These are phyloP conservation scores for Cryptococcus floricola DNA, from an alignment of 1,284 basidiomycete species.

Conservation along the genomic window DNA sequence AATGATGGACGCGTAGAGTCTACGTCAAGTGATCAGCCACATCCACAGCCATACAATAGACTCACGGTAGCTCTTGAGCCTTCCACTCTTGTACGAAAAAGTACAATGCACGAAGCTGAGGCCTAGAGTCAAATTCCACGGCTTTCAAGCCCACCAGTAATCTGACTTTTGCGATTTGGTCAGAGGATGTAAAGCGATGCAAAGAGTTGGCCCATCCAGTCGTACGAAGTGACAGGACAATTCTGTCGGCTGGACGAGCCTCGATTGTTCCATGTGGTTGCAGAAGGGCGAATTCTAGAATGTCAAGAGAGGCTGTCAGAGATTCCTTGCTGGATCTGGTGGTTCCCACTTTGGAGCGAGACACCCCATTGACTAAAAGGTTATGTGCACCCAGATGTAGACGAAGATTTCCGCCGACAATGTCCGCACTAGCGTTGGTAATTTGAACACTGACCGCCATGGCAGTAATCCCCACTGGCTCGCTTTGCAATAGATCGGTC, in stretches of 20 bases:
- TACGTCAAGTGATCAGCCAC: constrained; percentile 6
- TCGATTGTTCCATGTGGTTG: background rate
- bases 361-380: constrained; percentile 2
- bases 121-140: constrained; percentile 36
- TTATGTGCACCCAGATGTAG: constrained; percentile 8
- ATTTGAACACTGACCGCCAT: constrained; percentile 21
- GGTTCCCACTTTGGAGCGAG: background rate
- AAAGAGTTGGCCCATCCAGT: background rate
- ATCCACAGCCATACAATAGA: background rate
- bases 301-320: constrained; percentile 2
- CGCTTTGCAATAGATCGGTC: background rate
- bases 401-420: constrained; percentile 21
- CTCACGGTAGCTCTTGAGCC: constrained; percentile 29
- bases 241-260: constrained; percentile 5
- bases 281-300: constrained; percentile 10
- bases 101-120: constrained; percentile 35
- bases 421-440: constrained; percentile 4
- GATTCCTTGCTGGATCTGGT: constrained; percentile 3
- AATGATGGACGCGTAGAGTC: constrained; percentile 20
- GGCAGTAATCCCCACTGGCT: background rate
- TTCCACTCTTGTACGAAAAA: constrained; percentile 39
- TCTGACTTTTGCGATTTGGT: constrained; percentile 3
- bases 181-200: constrained; percentile 4
- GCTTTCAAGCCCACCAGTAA: constrained; percentile 12
- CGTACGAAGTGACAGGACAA: constrained; percentile 7